phyloP scores from a whole-genome alignment of 179 eudicot species.

The Carnegiea gigantea region DNA sequence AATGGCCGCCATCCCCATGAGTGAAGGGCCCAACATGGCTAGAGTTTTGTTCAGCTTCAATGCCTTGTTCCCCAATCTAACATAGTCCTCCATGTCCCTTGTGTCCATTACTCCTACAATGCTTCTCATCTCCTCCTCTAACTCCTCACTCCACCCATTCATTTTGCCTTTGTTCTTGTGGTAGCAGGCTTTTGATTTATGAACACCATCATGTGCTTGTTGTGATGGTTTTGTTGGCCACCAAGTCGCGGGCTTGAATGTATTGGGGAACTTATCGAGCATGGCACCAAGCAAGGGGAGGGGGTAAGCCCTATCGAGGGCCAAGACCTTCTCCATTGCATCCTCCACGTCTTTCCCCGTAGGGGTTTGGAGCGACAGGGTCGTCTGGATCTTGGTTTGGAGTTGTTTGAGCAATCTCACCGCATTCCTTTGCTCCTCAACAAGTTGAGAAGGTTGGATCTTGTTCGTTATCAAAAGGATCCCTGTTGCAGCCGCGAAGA shows the following conservation, averaged over 20 bases:
- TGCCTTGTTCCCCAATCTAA: constrained; percentile 31
- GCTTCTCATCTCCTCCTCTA: constrained; percentile 50
- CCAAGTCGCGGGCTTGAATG: constrained; percentile 43
- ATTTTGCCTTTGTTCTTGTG: neutral
- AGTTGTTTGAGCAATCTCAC: constrained; percentile 32
- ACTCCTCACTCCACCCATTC: constrained; percentile 39
- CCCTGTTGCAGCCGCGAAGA: constrained; percentile 27
- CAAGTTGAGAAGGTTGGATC: constrained; percentile 37
- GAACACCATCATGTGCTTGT: neutral
- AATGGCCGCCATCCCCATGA: constrained; percentile 54
- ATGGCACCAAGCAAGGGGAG: constrained; percentile 47
- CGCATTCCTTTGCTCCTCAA: constrained; percentile 40
- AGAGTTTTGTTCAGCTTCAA: constrained; percentile 6
- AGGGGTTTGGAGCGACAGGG: neutral
- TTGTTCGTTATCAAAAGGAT: constrained; percentile 33
- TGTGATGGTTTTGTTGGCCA: constrained; percentile 30
- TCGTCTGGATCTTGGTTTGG: constrained; percentile 12
- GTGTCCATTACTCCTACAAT: constrained; percentile 21
- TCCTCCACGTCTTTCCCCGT: constrained; percentile 21
- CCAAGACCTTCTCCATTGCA: constrained; percentile 31
- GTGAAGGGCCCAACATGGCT: constrained; percentile 34
- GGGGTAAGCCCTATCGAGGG: constrained; percentile 51
- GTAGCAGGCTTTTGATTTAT: neutral
- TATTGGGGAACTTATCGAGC: constrained; percentile 48
- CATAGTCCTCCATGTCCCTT: constrained; percentile 43